Evolutionary conservation across 345 rosid genomes (phyloP).

Genomic region (Kernera saxatilis): DNA sequence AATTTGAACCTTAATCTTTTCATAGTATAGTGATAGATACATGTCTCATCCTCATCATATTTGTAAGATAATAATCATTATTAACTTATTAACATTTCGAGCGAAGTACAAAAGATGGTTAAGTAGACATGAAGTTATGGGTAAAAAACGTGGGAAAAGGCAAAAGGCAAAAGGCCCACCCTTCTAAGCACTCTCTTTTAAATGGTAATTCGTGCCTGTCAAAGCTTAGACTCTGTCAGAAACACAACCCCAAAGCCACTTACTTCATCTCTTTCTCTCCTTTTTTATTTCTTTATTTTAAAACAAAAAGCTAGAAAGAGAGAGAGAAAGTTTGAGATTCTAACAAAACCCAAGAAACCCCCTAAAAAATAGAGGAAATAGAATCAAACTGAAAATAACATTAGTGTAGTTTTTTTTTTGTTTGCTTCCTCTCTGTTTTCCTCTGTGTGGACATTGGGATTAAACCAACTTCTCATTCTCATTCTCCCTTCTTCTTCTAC

Average conservation of each 20-base stretch:
- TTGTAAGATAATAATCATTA: neutral
- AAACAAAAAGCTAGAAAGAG: constrained; percentile 7
- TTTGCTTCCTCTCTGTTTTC: constrained; percentile 35
- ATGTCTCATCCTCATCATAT: constrained; percentile 8
- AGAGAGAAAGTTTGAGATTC: constrained; percentile 19
- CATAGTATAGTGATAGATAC: constrained; percentile 1
- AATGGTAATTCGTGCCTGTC: constrained; percentile 36
- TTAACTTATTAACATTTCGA: neutral
- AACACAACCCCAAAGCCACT: constrained; percentile 33
- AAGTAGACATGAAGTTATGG: constrained; percentile 29
- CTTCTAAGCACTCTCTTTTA: constrained; percentile 27
- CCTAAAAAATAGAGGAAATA: constrained; percentile 4
- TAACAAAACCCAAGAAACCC: constrained; percentile 30
- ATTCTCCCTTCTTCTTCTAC: constrained; percentile 17
- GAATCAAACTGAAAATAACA: constrained; percentile 17
- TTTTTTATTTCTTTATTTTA: neutral
- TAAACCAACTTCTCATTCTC: constrained; percentile 27
- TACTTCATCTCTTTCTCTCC: constrained; percentile 10
- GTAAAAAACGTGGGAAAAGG: constrained; percentile 31
- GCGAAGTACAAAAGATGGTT: constrained; percentile 11
- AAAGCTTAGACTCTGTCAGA: constrained; percentile 31
- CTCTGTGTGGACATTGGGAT: constrained; percentile 30
- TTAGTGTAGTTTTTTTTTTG: constrained; percentile 19
- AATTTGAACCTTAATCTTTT: neutral
- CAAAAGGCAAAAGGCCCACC: constrained; percentile 26